Conservation (phyloP, 176 grass and related monocot genomes). For the Calamus simplicifolius region DNA sequence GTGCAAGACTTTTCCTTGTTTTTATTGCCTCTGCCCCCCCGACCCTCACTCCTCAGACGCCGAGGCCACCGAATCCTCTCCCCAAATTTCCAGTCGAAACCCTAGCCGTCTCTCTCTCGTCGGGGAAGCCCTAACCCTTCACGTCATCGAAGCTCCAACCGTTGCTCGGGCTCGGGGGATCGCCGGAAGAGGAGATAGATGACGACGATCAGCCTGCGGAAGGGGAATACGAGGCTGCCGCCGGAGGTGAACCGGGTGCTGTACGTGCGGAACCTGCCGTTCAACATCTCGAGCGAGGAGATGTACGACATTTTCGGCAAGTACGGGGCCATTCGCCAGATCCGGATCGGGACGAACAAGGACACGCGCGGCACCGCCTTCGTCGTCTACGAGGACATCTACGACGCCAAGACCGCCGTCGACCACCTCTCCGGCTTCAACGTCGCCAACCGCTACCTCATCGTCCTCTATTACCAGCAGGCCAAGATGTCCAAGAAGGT, state of each 20-base stretch:
- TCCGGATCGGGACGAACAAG: slow-evolving; percentile 86
- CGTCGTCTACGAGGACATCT: slow-evolving; percentile 99
- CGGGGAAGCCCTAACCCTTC: no score
- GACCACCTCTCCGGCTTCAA: slow-evolving; percentile 99
- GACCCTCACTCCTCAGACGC: no score
- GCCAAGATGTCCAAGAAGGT: slow-evolving; percentile 92
- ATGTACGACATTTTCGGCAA: slow-evolving; percentile 99
- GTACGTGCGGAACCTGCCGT: slow-evolving; percentile 96
- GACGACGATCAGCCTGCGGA: slow-evolving; percentile 72
- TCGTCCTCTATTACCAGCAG: slow-evolving; percentile 98
- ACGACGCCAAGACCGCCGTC: slow-evolving; percentile 99
- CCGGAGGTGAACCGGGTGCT: slow-evolving; percentile 95
- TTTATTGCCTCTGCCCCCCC: no score
- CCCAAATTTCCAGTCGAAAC: no score
- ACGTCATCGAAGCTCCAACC: no score
- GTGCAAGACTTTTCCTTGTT: no score
- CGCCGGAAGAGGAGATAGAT: slow-evolving; percentile 5
- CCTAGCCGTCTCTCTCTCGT: no score
- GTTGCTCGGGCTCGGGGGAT: no score
- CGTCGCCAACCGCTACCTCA: slow-evolving; percentile 97
- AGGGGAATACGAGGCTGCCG: slow-evolving; percentile 80
- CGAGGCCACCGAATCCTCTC: no score
- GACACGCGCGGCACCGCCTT: slow-evolving; percentile 92
- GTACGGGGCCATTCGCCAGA: slow-evolving; percentile 98
- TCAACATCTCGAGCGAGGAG: slow-evolving; percentile 99